Evolutionary conservation across 106 monocot species (phyloP).

Genomic region (Dioscorea dumetorum): DNA sequence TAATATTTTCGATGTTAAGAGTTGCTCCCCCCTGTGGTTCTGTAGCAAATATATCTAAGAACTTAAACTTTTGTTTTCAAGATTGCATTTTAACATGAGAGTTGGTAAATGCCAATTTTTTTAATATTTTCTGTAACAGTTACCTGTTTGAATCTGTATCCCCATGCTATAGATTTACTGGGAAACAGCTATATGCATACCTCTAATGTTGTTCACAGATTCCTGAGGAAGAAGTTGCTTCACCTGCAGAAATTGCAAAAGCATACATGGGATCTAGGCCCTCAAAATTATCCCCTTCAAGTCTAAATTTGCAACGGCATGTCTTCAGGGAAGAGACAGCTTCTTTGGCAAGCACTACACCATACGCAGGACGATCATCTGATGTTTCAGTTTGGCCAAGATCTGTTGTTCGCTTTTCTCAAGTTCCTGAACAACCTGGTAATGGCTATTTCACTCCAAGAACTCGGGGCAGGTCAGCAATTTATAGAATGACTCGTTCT

Average conservation of each 20-base stretch:
- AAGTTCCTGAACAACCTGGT: constrained; percentile 12
- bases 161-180: no score
- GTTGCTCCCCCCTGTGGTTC: no score
- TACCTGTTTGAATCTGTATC: no score
- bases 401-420: constrained; percentile 18
- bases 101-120: neutral
- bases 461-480: constrained; percentile 48
- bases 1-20: no score
- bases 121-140: no score
- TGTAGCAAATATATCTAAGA: no score
- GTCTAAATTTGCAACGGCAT: constrained; percentile 27
- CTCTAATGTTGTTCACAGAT: constrained; percentile 14
- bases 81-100: neutral
- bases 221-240: constrained; percentile 26
- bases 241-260: constrained; percentile 55
- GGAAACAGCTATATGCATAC: neutral
- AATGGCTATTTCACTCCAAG: constrained; percentile 48
- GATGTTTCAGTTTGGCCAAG: constrained; percentile 13
- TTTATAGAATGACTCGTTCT: constrained; percentile 59
- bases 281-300: constrained; percentile 30
- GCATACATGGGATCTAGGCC: constrained; percentile 42
- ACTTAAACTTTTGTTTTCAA: neutral
- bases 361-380: constrained; percentile 7
- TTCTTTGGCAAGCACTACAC: constrained; percentile 1
- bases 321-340: constrained; percentile 14